Base-by-base conservation (phyloP, 2,329 filamentous ascomycete genomes). In the Bipolaris zeicola region DNA sequence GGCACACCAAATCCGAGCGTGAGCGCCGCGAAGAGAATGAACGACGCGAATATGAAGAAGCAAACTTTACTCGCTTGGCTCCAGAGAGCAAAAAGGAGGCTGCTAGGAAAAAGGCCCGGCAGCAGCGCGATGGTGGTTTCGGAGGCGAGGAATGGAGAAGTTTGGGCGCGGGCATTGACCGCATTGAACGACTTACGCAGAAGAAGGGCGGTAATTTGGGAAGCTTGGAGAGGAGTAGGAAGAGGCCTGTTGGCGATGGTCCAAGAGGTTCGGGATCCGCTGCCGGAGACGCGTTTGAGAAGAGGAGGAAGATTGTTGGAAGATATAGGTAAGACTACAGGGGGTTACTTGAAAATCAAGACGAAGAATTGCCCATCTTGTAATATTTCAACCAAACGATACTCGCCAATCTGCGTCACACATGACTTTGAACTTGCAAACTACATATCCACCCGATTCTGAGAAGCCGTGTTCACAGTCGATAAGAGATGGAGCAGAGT, bases 71-170 rank as follows among this genome's bases (percentile, higher is more conserved):
- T 14, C 90, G 95, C 65, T 80, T 99, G 68, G 92, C 94, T 11
- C 89, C 87, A 68, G 86, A 90, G 76, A 90, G 87, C 78, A 98
- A 96, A 83, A 96, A 96, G 79, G 92, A 96, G 5, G 80, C 81
- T 56, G 84, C 86, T 45, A 89, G 90, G 80, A 87, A 84, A 72
- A 79, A 80, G 28, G 80, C 52, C 3, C 55, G 75, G 3, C 76
- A 73, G 41, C 75, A 55, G 22, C 45, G 77, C 16, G 73, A 77
- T 36, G 74, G 76, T 34, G 87, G 82, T 76, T 97, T 90, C 78
- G 94, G 94, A 60, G 95, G 95, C 49, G 95, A 98, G 78, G 95
- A 98, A 73, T 98, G 92, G 91, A 86, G 89, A 62, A 88, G 89
- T 24, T 80, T 99, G 42, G 91, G 91, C 54, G 89, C 93, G 73